Percentiles rank a stretch among this genome's conserved stretches.
Conservation (phyloP, 495 filamentous ascomycete species). For the Viridothelium virens region DNA sequence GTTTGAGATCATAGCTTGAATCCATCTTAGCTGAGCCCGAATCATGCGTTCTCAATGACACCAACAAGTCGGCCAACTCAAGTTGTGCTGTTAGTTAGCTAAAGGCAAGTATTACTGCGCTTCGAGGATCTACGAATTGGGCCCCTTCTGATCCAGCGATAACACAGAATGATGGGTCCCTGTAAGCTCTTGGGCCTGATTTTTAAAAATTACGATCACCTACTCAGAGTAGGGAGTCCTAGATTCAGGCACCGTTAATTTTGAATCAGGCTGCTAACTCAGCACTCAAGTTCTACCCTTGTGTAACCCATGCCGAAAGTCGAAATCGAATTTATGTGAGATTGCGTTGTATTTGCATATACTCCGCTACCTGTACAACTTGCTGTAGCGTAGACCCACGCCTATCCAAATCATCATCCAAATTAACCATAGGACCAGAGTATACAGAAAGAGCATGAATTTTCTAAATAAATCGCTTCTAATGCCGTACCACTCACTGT, state of each 20-base stretch:
- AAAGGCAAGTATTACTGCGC: conserved; percentile 1
- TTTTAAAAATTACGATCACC: background rate
- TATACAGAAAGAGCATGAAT: no score
- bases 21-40: conserved; percentile 8
- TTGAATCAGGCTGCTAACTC: background rate
- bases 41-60: conserved; percentile 6
- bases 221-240: background rate
- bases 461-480: no score
- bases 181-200: background rate
- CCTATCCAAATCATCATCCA: no score
- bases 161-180: background rate
- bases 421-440: no score
- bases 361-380: no score
- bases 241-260: background rate
- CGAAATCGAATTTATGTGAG: no score
- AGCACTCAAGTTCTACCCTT: no score
- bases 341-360: no score
- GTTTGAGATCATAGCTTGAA: conserved; percentile 4
- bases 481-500: no score
- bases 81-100: conserved; percentile 3
- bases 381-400: no score
- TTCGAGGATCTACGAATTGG: background rate
- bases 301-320: no score
- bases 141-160: background rate
- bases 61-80: background rate